A percentile compares a stretch with the other conserved stretches of the same genome.
These are phyloP conservation scores for Chalciporus pseudorubinellus DNA, from an alignment of 768 basidiomycete species.

Conservation along the genomic window DNA sequence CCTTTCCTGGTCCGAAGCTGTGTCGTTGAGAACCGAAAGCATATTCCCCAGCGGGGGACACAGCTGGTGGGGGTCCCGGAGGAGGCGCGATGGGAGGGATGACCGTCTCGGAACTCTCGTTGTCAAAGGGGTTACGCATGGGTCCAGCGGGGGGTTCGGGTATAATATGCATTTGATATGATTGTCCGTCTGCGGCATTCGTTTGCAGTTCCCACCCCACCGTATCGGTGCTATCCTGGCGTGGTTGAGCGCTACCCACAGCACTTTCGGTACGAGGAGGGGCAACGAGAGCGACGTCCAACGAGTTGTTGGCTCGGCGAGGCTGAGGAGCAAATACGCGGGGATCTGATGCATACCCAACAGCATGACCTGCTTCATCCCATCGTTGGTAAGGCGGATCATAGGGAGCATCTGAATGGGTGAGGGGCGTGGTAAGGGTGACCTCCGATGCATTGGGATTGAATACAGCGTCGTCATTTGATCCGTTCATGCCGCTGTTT, in stretches of 20 bases:
- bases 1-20: constrained; percentile 18
- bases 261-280: constrained; percentile 14
- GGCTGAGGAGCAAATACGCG: constrained; percentile 53
- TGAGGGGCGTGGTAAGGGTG: constrained; percentile 34
- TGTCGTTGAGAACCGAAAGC: constrained; percentile 25
- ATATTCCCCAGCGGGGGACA: constrained; percentile 17
- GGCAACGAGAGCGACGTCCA: constrained; percentile 13
- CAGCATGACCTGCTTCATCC: constrained; percentile 48
- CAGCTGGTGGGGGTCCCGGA: constrained; percentile 7
- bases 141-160: constrained; percentile 10
- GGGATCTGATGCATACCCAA: constrained; percentile 46
- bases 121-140: constrained; percentile 28
- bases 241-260: constrained; percentile 6
- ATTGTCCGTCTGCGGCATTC: constrained; percentile 25
- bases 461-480: constrained; percentile 34
- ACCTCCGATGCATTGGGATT: constrained; percentile 40
- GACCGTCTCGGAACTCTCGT: constrained; percentile 18
- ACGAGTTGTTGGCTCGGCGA: constrained; percentile 21
- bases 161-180: constrained; percentile 23
- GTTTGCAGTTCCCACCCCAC: constrained; percentile 31
- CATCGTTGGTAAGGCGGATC: constrained; percentile 45
- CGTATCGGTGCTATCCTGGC: constrained; percentile 31
- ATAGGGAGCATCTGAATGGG: constrained; percentile 31
- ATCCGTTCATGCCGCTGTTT: constrained; percentile 27
- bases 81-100: constrained; percentile 9